Evolutionary conservation across 306 rosid species (phyloP).

Genomic region (Cicer cuneatum): DNA sequence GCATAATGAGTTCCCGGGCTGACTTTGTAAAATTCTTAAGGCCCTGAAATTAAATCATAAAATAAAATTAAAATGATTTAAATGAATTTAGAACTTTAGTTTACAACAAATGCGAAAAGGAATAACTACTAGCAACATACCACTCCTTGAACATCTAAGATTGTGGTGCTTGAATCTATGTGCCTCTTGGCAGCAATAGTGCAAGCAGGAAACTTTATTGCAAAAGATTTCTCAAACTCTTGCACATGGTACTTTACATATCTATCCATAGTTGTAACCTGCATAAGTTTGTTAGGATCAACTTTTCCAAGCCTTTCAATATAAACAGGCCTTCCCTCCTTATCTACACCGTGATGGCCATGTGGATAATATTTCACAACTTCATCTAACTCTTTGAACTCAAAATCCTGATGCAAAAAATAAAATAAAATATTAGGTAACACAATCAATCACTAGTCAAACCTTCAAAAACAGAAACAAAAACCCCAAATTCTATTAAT

Average conservation of each 20-base stretch:
- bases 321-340: constrained; percentile 95
- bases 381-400: constrained; percentile 77
- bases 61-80: constrained; percentile 29
- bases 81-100: constrained; percentile 12
- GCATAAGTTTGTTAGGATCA: constrained; percentile 95
- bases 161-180: constrained; percentile 95
- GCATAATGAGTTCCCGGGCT: constrained; percentile 83
- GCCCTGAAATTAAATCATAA: constrained; percentile 59
- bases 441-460: constrained; percentile 5
- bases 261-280: constrained; percentile 90
- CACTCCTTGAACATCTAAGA: constrained; percentile 98
- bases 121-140: constrained; percentile 56
- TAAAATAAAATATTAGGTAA: constrained; percentile 3
- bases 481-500: constrained; percentile 23
- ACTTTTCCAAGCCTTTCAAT: constrained; percentile 96
- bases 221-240: constrained; percentile 87
- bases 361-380: constrained; percentile 90
- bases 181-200: constrained; percentile 97
- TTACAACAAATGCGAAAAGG: constrained; percentile 10
- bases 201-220: constrained; percentile 95
- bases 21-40: constrained; percentile 91
- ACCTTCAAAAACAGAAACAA: background rate
- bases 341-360: constrained; percentile 94
- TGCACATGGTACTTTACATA: constrained; percentile 88
- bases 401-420: constrained; percentile 75